Evolutionary conservation across 768 basidiomycete species (phyloP), one percentile per base, ranked within the genome.

Genomic region (Calocybe indica): DNA sequence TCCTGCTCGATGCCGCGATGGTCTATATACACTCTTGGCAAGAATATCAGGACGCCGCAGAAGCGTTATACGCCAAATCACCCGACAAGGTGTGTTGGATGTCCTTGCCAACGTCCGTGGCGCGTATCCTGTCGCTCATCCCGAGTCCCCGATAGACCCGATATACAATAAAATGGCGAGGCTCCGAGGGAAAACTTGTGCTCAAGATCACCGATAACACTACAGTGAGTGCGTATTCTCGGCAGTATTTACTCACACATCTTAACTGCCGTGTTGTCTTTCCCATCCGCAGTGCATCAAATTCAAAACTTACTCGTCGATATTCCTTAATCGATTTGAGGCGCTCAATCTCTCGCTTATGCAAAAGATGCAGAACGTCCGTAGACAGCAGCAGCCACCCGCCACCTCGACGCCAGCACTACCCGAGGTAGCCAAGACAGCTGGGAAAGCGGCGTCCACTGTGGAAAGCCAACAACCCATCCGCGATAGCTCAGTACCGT

Each of bases 251-350:
- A 15, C 43, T 14, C 6, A 36, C 33, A 13, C 48, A 29, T 12
- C 37, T 29, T 38, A 10, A 14, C 12, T 7, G 32, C 46, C 38
- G 13, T 49, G 34, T 12, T 15, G 11, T 41, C 39, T 40, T 22
- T 46, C 22, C 22, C 22, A 22, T 22, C 22, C 22, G 22, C 62
- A 98, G 95, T 95, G 92, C 64, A 75, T 97, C 56, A 96, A 94
- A 66, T 97, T 95, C 75, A 92, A 94, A 66, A 95, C 94, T 1
- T 83, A 85, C 57, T 96, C 93, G 2, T 91, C 89, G 43, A 85
- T 95, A 61, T 92, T 91, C 68, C 83, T 98, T 53, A 96, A 97
- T 74, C 88, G 94, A 55, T 97, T 98, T 69, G 93, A 97, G 66
- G 77, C 85, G 6, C 76, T 98, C 51, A 96, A 95, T 61, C 76